Evolutionary conservation across 1,284 basidiomycete genomes (phyloP), one percentile per base, ranked within the genome.

Genomic region (Puccinia brachypodii): DNA sequence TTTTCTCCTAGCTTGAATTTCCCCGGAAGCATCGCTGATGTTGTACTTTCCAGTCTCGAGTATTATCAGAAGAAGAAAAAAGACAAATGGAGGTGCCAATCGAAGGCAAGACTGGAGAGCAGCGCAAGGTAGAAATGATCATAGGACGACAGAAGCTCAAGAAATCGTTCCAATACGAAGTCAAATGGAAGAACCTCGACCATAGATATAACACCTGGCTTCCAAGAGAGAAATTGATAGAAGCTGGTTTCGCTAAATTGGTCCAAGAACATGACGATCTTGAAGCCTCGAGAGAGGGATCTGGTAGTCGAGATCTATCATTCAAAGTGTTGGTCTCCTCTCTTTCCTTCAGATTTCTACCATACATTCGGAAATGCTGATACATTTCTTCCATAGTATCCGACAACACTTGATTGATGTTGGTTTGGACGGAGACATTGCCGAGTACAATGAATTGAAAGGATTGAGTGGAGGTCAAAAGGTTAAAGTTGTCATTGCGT

Each of bases 71-170:
- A 64, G 96, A 94, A 87, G 96, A 99, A 86, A 91, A 92, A 86
- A 90, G 89, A 11, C 86, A 93, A 85, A 89, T 98, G 85, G 94
- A 96, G 83, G 90, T 91, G 81, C 94, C 96, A 31, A 97, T 97
- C 89, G 91, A 94, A 83, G 95, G 96, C 68, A 94, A 91, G 88
- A 94, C 95, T 85, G 96, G 96, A 83, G 92, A 94, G 85, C 92
- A 92, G 87, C 91, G 96, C 83, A 95, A 94, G 89, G 89, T 99
- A 58, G 96, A 86, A 89, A 88, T 93, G 86, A 90, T 98, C 85
- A 93, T 98, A 89, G 96, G 96, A 85, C 93, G 96, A 83, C 95
- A 96, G 89, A 99, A 99, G 89, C 90, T 97, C 85, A 99, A 98
- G 89, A 98, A 98, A 28, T 90, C 92, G 69, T 91, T 95, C 87